Evolutionary conservation across 1,139 yeast genomes (phyloP).

Genomic region (Yamadazyma kanchanaburiensis): DNA sequence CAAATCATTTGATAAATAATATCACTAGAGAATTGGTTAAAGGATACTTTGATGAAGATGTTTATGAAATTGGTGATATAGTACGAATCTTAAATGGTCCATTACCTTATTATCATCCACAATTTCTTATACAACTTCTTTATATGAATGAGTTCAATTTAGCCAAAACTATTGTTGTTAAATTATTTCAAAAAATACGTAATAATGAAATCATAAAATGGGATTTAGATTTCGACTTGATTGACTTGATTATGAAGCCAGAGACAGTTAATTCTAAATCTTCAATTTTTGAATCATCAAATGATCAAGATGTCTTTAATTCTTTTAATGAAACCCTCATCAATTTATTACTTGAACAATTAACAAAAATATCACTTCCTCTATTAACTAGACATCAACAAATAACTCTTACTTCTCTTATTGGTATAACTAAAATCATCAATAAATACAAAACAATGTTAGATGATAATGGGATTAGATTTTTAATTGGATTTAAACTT

Average conservation of each 20-base stretch:
- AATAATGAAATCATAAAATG: slow-evolving; percentile 28
- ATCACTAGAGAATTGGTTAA: slow-evolving; percentile 51
- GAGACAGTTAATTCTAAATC: slow-evolving; percentile 2
- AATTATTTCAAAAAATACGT: slow-evolving; percentile 51
- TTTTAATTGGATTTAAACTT: slow-evolving; percentile 68
- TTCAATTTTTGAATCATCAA: slow-evolving; percentile 18
- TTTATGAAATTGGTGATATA: slow-evolving; percentile 33
- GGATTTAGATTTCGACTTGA: slow-evolving; percentile 33
- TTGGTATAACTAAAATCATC: slow-evolving; percentile 60
- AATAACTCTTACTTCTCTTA: slow-evolving; percentile 68
- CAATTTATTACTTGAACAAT: slow-evolving; percentile 51
- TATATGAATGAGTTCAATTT: slow-evolving; percentile 58
- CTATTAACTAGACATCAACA: slow-evolving; percentile 89
- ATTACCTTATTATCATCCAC: slow-evolving; percentile 89
- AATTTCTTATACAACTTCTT: slow-evolving; percentile 73
- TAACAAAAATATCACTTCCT: slow-evolving; percentile 68
- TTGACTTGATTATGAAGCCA: slow-evolving; percentile 14
- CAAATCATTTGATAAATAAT: slow-evolving; percentile 25
- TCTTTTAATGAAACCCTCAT: slow-evolving; percentile 48
- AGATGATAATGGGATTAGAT: slow-evolving; percentile 73
- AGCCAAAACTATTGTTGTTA: slow-evolving; percentile 56
- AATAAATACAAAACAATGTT: slow-evolving; percentile 45
- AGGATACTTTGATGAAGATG: slow-evolving; percentile 15
- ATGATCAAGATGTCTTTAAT: slow-evolving; percentile 25
- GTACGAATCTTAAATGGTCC: slow-evolving; percentile 84